Base-by-base conservation (phyloP, 495 filamentous ascomycete genomes). In the Neurospora pannonica region DNA sequence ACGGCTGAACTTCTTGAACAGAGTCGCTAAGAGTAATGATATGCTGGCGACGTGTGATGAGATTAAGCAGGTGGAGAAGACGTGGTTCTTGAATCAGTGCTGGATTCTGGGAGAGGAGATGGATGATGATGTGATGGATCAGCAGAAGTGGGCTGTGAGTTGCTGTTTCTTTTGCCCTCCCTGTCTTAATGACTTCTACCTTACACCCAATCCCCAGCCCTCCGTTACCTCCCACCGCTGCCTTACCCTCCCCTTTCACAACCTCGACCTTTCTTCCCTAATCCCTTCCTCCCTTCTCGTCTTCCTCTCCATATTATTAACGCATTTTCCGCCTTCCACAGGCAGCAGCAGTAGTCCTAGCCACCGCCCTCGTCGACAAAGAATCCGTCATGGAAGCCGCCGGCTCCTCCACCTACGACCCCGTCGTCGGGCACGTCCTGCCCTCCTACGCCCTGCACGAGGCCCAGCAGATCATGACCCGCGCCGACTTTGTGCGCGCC, bases 51-150 rank as follows among this genome's bases (percentile, higher is more conserved):
- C 91, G 19, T 97, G 94, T 81, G 83, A 93, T 37, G 82, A 89
- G 19, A 98, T 99, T 75, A 92, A 90, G 75, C 82, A 90, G 40
- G 89, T 87, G 31, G 96, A 99, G 81, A 96, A 94, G 82, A 93
- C 90, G 2, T 99, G 96, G 96, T 92, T 98, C 79, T 81, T 98
- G 62, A 98, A 97, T 83, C 90, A 97, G 76, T 97, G 94, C 82
- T 94, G 95, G 89, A 97, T 98, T 74, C 88, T 99, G 11, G 96
- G 96, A 19, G 84, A 81, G 54, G 93, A 93, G 75, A 98, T 98
- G 95, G 96, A 99, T 77, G 96, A 99, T 84, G 96, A 99, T 82
- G 96, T 98, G 46, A 98, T 99, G 96, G 94, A 98, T 79, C 92
- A 98, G 83, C 96, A 98, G 77, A 99, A 99, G 80, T 96, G 92